Evolutionary conservation across 805 yeast species (phyloP).

Genomic region (Komagataella mondaviorum): DNA sequence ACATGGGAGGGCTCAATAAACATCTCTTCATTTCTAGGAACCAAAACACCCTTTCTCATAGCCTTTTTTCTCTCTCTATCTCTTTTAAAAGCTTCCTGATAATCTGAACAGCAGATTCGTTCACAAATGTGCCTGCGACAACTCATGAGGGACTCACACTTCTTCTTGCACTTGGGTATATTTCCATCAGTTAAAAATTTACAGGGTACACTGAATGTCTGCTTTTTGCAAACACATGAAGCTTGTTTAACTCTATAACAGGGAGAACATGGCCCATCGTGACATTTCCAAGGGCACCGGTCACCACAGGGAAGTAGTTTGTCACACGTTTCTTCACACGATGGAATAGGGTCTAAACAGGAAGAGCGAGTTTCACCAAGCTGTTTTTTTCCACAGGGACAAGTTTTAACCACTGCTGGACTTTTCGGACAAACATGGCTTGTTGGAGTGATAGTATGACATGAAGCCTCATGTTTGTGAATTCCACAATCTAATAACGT

Average conservation of each 20-base stretch:
- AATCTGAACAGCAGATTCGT: conserved; percentile 56
- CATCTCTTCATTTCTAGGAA: conserved; percentile 32
- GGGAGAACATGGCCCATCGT: conserved; percentile 59
- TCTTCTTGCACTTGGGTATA: conserved; percentile 49
- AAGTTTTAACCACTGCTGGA: conserved; percentile 45
- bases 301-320: conserved; percentile 63
- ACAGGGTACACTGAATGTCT: conserved; percentile 52
- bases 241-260: conserved; percentile 41
- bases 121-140: conserved; percentile 76
- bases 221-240: conserved; percentile 51
- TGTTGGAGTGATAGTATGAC: conserved; percentile 33
- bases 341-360: conserved; percentile 73
- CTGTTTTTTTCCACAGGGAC: conserved; percentile 67
- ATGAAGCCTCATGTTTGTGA: conserved; percentile 33
- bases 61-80: conserved; percentile 37
- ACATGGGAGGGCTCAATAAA: conserved; percentile 61
- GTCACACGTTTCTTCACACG: conserved; percentile 54
- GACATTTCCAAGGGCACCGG: conserved; percentile 56
- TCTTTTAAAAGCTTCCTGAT: conserved; percentile 42
- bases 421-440: conserved; percentile 42
- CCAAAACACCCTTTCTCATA: conserved; percentile 25
- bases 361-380: conserved; percentile 26
- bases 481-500: conserved; percentile 48
- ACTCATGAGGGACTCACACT: conserved; percentile 61
- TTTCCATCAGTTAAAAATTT: conserved; percentile 33